A percentile compares a stretch with the other conserved stretches of the same genome.
These are phyloP conservation scores for Rhodotorula toruloides DNA, from an alignment of 768 basidiomycete species.

Conservation along the genomic window DNA sequence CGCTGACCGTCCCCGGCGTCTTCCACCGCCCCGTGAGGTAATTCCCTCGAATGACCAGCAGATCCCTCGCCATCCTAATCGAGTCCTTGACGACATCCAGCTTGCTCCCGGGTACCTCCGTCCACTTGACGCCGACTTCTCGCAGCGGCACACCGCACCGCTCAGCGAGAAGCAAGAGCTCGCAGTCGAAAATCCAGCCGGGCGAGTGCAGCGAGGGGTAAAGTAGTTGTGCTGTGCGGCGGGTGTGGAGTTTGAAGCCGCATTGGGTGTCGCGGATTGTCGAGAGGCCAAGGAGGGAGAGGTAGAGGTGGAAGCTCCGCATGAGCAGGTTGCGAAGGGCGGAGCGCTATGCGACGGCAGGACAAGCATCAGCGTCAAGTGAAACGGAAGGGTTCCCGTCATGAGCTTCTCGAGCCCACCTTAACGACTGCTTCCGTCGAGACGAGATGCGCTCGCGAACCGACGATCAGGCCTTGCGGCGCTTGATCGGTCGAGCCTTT, in stretches of 20 bases:
- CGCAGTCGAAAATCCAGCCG: conserved; percentile 91
- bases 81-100: conserved; percentile 77
- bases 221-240: conserved; percentile 68
- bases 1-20: conserved; percentile 9
- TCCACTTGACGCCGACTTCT: conserved; percentile 87
- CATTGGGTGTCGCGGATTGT: conserved; percentile 90
- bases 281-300: conserved; percentile 66
- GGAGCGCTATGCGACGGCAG: conserved; percentile 62
- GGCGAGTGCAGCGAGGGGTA: conserved; percentile 80
- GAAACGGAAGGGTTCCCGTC: background rate
- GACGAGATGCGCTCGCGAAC: conserved; percentile 87
- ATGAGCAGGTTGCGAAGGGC: conserved; percentile 82
- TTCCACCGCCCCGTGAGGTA: conserved; percentile 68
- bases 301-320: conserved; percentile 84
- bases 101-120: conserved; percentile 89
- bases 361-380: background rate
- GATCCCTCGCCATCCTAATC: conserved; percentile 80
- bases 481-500: conserved; percentile 41
- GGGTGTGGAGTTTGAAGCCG: conserved; percentile 93
- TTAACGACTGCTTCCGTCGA: conserved; percentile 89
- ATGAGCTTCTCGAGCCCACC: conserved; percentile 1
- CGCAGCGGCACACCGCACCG: conserved; percentile 64
- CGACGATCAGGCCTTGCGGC: conserved; percentile 65
- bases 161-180: conserved; percentile 71
- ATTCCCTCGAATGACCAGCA: conserved; percentile 77